These are phyloP conservation scores for Ustilago crameri DNA, from an alignment of 1,284 basidiomycete genomes.

Conservation along the genomic window DNA sequence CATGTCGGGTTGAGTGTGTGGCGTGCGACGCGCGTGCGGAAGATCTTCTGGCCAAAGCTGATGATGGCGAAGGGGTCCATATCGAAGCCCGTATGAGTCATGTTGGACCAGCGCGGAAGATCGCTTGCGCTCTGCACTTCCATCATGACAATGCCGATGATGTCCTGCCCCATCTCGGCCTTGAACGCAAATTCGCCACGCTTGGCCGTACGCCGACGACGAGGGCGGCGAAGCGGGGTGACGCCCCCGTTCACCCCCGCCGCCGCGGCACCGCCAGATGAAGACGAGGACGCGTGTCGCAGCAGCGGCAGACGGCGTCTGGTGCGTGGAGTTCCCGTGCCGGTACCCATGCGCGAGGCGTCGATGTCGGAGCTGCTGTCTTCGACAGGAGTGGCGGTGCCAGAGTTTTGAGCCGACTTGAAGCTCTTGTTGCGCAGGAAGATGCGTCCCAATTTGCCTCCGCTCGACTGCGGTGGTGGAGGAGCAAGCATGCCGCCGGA, in stretches of 20 bases:
- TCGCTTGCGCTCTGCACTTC: constrained; percentile 79
- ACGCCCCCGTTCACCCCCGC: too few species aligned
- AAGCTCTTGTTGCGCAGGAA: constrained; percentile 33
- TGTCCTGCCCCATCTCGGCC: constrained; percentile 75
- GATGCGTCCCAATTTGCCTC: constrained; percentile 35
- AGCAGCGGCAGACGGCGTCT: constrained; percentile 23
- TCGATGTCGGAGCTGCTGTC: constrained; percentile 23
- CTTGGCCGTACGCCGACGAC: constrained; percentile 67
- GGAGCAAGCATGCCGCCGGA: constrained; percentile 19
- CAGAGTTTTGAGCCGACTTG: constrained; percentile 25
- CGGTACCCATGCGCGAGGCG: constrained; percentile 14
- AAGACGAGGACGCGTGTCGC: constrained; percentile 28
- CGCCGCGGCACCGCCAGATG: constrained; percentile 1
- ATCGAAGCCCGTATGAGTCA: constrained; percentile 78
- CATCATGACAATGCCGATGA: constrained; percentile 92
- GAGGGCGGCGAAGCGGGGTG: constrained; percentile 8
- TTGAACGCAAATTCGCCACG: constrained; percentile 71
- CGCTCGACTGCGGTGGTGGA: constrained; percentile 9
- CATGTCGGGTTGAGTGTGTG: constrained; percentile 82
- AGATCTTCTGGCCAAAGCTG: constrained; percentile 96
- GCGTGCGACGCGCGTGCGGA: constrained; percentile 78
- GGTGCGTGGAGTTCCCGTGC: constrained; percentile 18
- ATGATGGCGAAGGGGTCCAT: constrained; percentile 98
- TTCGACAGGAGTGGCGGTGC: constrained; percentile 28
- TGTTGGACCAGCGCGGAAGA: constrained; percentile 84